Conservation (phyloP, 2,329 filamentous ascomycete genomes). For the Aspergillus novofumigatus region DNA sequence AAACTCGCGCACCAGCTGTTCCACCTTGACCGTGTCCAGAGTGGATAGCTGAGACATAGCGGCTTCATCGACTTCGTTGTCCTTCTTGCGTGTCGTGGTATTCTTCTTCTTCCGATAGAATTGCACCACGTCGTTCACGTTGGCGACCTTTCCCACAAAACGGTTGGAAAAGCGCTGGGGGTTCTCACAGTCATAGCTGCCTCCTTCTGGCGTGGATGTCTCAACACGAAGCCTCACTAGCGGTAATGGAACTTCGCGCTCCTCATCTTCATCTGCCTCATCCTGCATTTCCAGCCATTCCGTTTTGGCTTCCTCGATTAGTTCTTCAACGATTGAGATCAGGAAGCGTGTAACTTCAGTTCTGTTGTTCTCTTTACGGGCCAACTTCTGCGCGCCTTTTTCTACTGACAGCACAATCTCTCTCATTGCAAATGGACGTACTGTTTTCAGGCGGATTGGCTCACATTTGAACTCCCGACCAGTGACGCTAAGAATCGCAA, state of each 20-base stretch:
- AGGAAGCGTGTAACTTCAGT: constrained; percentile 73
- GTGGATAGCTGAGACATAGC: constrained; percentile 57
- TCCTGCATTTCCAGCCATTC: constrained; percentile 80
- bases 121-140: constrained; percentile 87
- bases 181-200: constrained; percentile 86
- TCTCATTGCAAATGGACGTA: constrained; percentile 83
- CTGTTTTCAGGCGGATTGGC: constrained; percentile 77
- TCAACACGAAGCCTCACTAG: constrained; percentile 89
- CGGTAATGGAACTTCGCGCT: constrained; percentile 66
- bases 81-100: constrained; percentile 46
- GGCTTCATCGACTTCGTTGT: constrained; percentile 58
- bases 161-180: constrained; percentile 93
- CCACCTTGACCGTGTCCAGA: constrained; percentile 78
- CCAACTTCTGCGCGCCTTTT: constrained; percentile 69
- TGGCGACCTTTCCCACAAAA: constrained; percentile 86
- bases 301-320: constrained; percentile 78
- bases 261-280: constrained; percentile 54
- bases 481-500: constrained; percentile 78
- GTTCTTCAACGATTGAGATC: constrained; percentile 72
- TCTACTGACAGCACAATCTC: constrained; percentile 77
- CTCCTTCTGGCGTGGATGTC: constrained; percentile 77
- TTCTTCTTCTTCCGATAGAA: constrained; percentile 85
- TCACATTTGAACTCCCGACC: constrained; percentile 77
- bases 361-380: constrained; percentile 77
- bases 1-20: constrained; percentile 83